Evolutionary conservation across 805 yeast species (phyloP), one percentile per base, ranked within the genome.

Genomic region (Cyberlindnera suaveolens): DNA sequence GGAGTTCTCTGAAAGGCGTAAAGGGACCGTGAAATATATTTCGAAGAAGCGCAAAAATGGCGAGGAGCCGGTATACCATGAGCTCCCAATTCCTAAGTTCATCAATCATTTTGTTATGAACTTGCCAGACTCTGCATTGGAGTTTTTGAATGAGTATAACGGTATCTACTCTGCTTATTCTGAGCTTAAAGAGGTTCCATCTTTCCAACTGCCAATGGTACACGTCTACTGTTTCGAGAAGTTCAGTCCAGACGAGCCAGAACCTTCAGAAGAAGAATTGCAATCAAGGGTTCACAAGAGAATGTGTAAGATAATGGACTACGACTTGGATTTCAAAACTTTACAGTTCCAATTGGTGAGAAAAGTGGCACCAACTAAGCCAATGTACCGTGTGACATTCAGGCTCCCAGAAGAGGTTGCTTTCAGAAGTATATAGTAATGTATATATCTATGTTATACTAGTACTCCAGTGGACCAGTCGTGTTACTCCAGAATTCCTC

Each of bases 221-320:
- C 90, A 95, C 55, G 89, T 85, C 5, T 95, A 93, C 61, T 91
- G 96, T 62, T 93, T 93, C 68, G 93, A 86, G 62, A 93, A 95
- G 63, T 85, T 79, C 56, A 77, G 78, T n/a, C 82, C 83, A 1
- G 77, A 72, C 34, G 95, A 80, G 52, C 53, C 82, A 0, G 88
- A 80, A 51, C 91, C 95, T 4, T 56, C 78, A 0, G 68, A 74
- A 52, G 82, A 78, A n/a, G 88, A 78, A 36, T 66, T 91, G 19
- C 78, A 81, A 40, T 62, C 54, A n/a, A 72, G 95, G 51, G 75
- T 90, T 6, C 81, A 82, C 46, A 47, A 56, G n/a, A 74, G 78
- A 41, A 72, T 76, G 17, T 58, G 68, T 26, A 62, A 70, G 1
- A 64, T 78, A 4, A 64, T 74, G 51, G 52, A 67, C 3, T 71